These are phyloP conservation scores for Trichophyton verrucosum DNA, from an alignment of 2,329 filamentous ascomycete genomes.

Conservation along the genomic window DNA sequence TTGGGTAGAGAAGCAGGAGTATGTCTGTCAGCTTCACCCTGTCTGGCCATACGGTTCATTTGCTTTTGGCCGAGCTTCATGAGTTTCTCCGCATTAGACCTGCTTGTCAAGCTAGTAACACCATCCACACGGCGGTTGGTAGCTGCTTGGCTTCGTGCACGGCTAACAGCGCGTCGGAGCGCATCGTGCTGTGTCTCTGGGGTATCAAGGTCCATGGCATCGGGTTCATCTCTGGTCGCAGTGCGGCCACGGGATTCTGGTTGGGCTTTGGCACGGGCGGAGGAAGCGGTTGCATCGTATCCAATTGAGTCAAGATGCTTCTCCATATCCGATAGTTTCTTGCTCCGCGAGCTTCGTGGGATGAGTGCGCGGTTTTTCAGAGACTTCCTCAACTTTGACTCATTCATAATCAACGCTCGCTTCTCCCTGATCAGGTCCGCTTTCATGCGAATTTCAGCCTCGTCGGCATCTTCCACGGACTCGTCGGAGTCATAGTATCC, in stretches of 20 bases:
- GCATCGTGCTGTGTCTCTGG: constrained; percentile 28
- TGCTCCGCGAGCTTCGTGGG: constrained; percentile 67
- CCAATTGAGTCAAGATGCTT: constrained; percentile 73
- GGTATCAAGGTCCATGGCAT: constrained; percentile 36
- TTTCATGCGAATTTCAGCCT: constrained; percentile 78
- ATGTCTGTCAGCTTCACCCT: constrained; percentile 94
- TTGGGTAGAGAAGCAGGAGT: constrained; percentile 68
- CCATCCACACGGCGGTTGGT: constrained; percentile 36
- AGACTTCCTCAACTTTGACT: constrained; percentile 86
- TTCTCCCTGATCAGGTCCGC: constrained; percentile 94
- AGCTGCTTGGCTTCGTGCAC: constrained; percentile 44
- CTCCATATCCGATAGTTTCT: constrained; percentile 78
- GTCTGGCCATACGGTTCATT: constrained; percentile 96
- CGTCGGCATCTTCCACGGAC: constrained; percentile 74
- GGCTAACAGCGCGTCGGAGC: constrained; percentile 60
- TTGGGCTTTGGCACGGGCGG: constrained; percentile 50
- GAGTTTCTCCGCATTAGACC: constrained; percentile 71
- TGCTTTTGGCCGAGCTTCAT: constrained; percentile 88
- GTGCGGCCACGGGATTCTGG: constrained; percentile 57
- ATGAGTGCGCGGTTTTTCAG: constrained; percentile 96
- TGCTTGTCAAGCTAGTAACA: constrained; percentile 53
- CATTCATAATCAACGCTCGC: constrained; percentile 81
- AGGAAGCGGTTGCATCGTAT: constrained; percentile 60
- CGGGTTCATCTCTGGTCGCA: constrained; percentile 49
- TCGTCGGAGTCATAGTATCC: constrained; percentile 86